These are phyloP conservation scores for Rosa rugosa DNA, from an alignment of 306 rosid species.

Conservation along the genomic window DNA sequence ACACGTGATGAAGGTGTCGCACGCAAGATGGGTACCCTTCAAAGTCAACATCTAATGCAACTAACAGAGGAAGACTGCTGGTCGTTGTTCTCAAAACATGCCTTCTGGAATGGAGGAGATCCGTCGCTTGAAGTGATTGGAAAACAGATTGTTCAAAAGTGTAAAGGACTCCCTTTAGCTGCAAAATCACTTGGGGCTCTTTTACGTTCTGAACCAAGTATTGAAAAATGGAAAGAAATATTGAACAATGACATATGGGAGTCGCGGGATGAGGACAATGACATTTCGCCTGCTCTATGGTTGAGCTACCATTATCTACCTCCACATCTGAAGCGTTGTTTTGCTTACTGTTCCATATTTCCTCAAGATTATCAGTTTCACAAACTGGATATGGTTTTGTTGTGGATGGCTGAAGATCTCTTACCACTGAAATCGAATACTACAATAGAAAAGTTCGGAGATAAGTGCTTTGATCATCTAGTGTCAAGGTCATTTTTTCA, in stretches of 20 bases:
- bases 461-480: constrained; percentile 27
- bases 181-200: background rate
- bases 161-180: constrained; percentile 28
- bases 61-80: background rate
- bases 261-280: background rate
- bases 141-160: constrained; percentile 15
- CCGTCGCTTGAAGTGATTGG: constrained; percentile 3
- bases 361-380: constrained; percentile 22
- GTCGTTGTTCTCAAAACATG: background rate
- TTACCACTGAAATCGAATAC: background rate
- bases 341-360: constrained; percentile 25
- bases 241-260: background rate
- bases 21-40: background rate
- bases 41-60: background rate
- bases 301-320: constrained; percentile 20
- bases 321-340: constrained; percentile 15
- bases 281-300: background rate
- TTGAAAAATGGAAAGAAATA: background rate
- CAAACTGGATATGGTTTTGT: constrained; percentile 11
- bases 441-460: background rate
- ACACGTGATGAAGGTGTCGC: background rate
- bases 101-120: background rate
- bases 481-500: constrained; percentile 29
- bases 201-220: background rate
- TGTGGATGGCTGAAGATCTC: constrained; percentile 44